Percentiles rank a stretch among this genome's conserved stretches.
Conservation (phyloP, 352 stramenopile genomes). For the Phytophthora syringae region DNA sequence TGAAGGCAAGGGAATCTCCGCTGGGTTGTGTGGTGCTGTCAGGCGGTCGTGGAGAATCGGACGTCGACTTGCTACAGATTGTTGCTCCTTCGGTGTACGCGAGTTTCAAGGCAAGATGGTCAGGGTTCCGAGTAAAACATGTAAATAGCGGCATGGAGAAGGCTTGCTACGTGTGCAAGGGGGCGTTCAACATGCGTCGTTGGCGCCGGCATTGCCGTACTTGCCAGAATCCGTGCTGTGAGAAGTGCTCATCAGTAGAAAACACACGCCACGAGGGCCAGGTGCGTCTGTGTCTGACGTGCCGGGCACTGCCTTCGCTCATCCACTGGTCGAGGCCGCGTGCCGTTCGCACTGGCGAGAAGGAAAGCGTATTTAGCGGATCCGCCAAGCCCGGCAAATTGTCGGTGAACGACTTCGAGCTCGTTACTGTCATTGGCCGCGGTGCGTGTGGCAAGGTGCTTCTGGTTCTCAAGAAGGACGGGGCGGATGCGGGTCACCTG, state of each 20-base stretch:
- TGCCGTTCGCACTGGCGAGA: slow-evolving; percentile 68
- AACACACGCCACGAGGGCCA: slow-evolving; percentile 69
- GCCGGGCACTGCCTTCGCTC: slow-evolving; percentile 59
- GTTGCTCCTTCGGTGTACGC: slow-evolving; percentile 66
- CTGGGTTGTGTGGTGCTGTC: slow-evolving; percentile 65
- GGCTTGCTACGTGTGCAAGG: slow-evolving; percentile 69
- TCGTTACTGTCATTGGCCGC: slow-evolving; percentile 75
- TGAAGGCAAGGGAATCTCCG: slow-evolving; percentile 64
- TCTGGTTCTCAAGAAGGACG: slow-evolving; percentile 75
- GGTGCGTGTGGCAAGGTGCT: slow-evolving; percentile 77
- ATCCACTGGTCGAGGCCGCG: slow-evolving; percentile 76
- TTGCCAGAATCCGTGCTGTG: slow-evolving; percentile 69
- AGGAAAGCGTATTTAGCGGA: slow-evolving; percentile 73
- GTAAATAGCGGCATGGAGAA: slow-evolving; percentile 78
- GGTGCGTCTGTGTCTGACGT: slow-evolving; percentile 69
- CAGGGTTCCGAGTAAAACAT: slow-evolving; percentile 77
- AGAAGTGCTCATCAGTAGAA: slow-evolving; percentile 75
- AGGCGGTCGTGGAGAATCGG: slow-evolving; percentile 44
- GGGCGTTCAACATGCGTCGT: slow-evolving; percentile 73
- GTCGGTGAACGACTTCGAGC: slow-evolving; percentile 79
- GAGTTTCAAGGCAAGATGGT: slow-evolving; percentile 77
- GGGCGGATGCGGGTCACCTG: slow-evolving; percentile 57
- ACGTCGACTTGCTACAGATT: slow-evolving; percentile 59
- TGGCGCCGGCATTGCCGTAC: slow-evolving; percentile 77
- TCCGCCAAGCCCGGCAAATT: slow-evolving; percentile 72